Evolutionary conservation across 1,284 basidiomycete species (phyloP), one percentile per base, ranked within the genome.

Genomic region (Ustilago vetiveriae): DNA sequence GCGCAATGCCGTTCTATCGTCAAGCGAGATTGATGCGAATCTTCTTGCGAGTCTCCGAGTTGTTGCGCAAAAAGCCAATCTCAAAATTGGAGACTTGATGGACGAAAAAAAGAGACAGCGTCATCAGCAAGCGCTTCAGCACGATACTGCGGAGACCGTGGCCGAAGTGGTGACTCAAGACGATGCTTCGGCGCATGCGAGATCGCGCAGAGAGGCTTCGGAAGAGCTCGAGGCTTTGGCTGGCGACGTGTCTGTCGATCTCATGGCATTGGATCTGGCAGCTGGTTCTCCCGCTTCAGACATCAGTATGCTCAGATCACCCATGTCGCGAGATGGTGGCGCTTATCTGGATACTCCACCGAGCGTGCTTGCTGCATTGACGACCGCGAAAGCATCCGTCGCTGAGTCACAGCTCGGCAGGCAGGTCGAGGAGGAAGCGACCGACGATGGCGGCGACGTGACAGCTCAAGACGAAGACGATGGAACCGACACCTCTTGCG

Each of bases 51-150:
- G 55, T 17, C 54, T 71, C 23, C 35, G 40, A 13, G 57, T 58
- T 14, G 67, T 70, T 24, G 67, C 67, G n/a, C 49, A 50, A 21
- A 70, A 70, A 21, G 67, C 67, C 14, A 70, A 70, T n/a, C 47
- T 70, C 45, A 39, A 56, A 17, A 36, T 70, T 1, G 17, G 32
- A 3, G 60, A 70, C 16, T 21, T 71, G 24, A 51, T 68, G 19
- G 47, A 38, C 9, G 29, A 55, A 6, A 38, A 55, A 19, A 46
- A 46, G 17, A 22, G 27, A 17, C 44, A 27, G 26, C 35, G 33
- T 17, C 44, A 35, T 23, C 24, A 19, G 29, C 11, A 29, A 16
- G 35, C 37, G 36, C 3, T 4, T n/a, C 23, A 37, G n/a, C 9
- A 23, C 16, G 37, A 33, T n/a, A 8, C 37, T 10, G 22, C 13